Percentiles rank a stretch among this genome's conserved stretches.
Conservation (phyloP, 768 basidiomycete genomes). For the Wakefieldia striispora region DNA sequence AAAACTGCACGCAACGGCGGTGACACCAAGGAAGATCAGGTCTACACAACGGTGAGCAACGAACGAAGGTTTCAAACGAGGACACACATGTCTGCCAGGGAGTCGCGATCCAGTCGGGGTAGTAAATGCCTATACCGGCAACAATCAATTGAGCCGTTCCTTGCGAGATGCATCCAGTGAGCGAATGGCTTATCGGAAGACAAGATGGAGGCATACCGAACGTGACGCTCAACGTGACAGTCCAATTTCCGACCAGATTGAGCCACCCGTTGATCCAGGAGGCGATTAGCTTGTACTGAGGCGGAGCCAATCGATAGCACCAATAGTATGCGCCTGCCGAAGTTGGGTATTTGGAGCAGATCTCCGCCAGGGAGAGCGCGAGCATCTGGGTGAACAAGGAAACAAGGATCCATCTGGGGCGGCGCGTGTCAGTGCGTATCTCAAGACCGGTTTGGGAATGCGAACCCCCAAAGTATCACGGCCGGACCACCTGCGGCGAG, state of each 20-base stretch:
- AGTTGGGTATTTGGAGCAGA: constrained; percentile 59
- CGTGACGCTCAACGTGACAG: constrained; percentile 60
- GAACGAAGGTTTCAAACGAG: not conserved
- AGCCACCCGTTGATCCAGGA: constrained; percentile 74
- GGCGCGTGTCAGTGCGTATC: not conserved
- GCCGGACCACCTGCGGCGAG: constrained; percentile 54
- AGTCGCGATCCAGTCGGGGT: constrained; percentile 55
- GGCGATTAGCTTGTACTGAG: constrained; percentile 46
- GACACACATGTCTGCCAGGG: constrained; percentile 58
- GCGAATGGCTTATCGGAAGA: not conserved
- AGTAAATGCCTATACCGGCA: constrained; percentile 56
- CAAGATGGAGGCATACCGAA: constrained; percentile 39
- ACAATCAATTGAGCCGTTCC: constrained; percentile 60
- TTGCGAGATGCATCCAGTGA: constrained; percentile 16
- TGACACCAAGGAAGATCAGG: constrained; percentile 56
- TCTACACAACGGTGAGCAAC: constrained; percentile 31
- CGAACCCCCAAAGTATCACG: constrained; percentile 58
- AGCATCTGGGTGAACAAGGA: constrained; percentile 47
- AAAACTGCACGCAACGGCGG: constrained; percentile 44
- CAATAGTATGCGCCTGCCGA: constrained; percentile 66
- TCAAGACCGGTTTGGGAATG: not conserved
- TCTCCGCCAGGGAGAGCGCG: constrained; percentile 55
- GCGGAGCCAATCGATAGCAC: constrained; percentile 59
- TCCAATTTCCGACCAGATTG: constrained; percentile 68
- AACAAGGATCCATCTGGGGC: constrained; percentile 48